Evolutionary conservation across 345 rosid species (phyloP), one percentile per base, ranked within the genome.

Genomic region (Dimocarpus longan): DNA sequence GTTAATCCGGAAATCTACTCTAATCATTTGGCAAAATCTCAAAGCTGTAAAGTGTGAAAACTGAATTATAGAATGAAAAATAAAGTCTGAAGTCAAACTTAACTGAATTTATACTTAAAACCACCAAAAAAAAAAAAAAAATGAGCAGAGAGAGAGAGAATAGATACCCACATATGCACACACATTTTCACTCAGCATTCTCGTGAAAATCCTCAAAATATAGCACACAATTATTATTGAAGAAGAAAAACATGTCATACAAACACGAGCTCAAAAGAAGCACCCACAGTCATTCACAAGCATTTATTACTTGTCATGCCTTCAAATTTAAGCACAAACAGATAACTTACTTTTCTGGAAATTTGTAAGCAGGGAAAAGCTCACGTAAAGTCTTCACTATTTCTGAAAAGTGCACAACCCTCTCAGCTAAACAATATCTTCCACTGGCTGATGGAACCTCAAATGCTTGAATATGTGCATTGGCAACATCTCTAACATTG

Each of bases 391-490:
- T 87, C 66, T 86, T 84, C 80, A 92, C 93, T 9, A 95, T 16
- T 84, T 95, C 93, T 24, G 99, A 93, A 79, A 89, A 87, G 80
- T 93, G 99, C 13, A 84, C 91, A 82, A 91, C 90, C 79, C 87
- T 92, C 85, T 93, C 97, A 54, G 90, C 97, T 85, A 93, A 77
- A 85, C 94, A 92, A 76, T 93, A 86, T 87, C 99, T 89, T 76
- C 99, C 97, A 77, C 77, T 88, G 22, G 98, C 97, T 48, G 86
- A 84, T 59, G 95, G 90, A 83, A 86, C 84, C 85, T 95, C 98
- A 78, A 91, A 90, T 67, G 99, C 99, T 81, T 87, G 92, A 74
- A 95, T 89, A 26, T 95, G 99, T 16, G 97, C 98, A 78, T 84
- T 85, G 0, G 98, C 98, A 70, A 95, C 97, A 84, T 95, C 97